These are phyloP conservation scores for Gonapodya prolifera DNA, from an alignment of 192 early-diverging fungal species.

Conservation along the genomic window DNA sequence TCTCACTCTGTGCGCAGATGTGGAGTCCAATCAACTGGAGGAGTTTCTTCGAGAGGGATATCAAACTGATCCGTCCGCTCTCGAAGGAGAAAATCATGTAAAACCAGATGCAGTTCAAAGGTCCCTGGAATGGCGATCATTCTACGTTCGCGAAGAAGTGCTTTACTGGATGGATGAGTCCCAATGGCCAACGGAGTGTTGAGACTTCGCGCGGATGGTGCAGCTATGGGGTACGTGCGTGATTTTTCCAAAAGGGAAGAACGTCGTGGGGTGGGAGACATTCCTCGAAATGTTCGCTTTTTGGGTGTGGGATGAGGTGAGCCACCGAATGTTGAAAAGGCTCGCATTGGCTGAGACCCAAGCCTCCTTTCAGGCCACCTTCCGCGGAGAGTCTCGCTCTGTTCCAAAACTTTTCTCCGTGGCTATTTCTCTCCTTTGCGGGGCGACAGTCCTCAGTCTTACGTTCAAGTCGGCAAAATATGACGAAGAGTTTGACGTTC, in stretches of 20 bases:
- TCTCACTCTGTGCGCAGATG: background rate
- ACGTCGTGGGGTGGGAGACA: background rate
- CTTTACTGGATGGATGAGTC: background rate
- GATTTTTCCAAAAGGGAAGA: background rate
- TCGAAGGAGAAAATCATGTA: background rate
- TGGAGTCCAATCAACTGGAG: background rate
- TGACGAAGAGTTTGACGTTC: background rate
- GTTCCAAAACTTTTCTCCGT: background rate
- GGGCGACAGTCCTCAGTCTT: background rate
- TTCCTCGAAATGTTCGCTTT: background rate
- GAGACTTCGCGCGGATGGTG: background rate
- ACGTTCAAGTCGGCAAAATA: background rate
- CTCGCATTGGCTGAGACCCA: background rate
- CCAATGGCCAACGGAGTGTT: background rate
- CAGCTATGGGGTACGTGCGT: background rate
- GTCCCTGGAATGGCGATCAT: background rate
- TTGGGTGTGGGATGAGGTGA: background rate
- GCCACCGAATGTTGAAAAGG: background rate
- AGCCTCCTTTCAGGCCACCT: background rate
- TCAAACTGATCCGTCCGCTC: background rate
- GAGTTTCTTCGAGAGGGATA: background rate
- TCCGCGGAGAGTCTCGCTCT: background rate
- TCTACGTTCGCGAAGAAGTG: background rate
- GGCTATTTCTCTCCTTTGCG: background rate
- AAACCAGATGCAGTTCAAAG: background rate